Conservation (phyloP, 345 rosid species). For the Heritiera littoralis region DNA sequence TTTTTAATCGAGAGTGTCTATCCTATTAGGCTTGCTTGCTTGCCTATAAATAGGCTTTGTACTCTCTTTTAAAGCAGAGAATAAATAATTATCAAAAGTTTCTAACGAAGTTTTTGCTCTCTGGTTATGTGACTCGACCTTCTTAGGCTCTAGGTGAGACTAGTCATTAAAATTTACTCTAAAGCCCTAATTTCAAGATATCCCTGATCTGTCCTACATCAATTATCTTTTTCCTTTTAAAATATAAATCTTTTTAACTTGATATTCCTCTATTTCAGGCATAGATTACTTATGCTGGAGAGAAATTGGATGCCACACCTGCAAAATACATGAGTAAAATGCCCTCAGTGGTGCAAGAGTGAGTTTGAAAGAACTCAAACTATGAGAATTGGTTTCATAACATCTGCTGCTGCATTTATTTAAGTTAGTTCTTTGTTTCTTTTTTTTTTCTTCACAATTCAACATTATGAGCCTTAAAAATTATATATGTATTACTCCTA, state of each 20-base stretch:
- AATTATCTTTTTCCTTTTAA: not conserved
- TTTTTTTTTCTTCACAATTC: not conserved
- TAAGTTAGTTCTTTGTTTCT: slow-evolving; percentile 29
- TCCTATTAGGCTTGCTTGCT: no score
- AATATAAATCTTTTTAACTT: not conserved
- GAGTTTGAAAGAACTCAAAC: slow-evolving; percentile 22
- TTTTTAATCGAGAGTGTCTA: no score
- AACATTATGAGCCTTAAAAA: not conserved
- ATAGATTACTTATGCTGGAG: slow-evolving; percentile 79
- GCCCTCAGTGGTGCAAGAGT: slow-evolving; percentile 35
- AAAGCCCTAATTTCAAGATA: no score
- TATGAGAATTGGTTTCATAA: not conserved
- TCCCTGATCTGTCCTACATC: not conserved
- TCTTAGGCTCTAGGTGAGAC: no score
- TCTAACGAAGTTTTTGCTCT: no score
- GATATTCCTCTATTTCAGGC: slow-evolving; percentile 46
- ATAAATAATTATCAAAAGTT: no score
- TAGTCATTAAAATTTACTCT: no score
- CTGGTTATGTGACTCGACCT: no score
- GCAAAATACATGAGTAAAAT: slow-evolving; percentile 40
- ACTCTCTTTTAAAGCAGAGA: no score
- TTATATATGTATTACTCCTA: not conserved
- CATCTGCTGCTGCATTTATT: not conserved
- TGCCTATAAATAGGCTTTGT: no score
- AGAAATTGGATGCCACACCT: slow-evolving; percentile 76